phyloP scores from a whole-genome alignment of 2,329 filamentous ascomycete species.

The Capronia americana region DNA sequence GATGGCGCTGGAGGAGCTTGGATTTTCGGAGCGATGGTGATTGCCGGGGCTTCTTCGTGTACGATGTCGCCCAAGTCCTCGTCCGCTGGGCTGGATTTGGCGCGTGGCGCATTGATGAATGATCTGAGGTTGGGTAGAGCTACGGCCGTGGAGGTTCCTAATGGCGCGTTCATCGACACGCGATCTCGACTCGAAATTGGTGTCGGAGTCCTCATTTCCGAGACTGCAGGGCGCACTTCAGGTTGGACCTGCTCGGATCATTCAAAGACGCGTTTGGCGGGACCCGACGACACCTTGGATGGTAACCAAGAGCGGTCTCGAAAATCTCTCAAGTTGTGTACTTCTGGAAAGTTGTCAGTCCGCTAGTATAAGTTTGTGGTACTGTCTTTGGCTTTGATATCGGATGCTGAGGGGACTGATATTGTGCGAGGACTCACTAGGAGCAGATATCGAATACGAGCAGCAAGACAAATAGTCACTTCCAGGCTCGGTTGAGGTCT shows the following conservation, averaged over 20 bases:
- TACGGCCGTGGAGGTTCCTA: not conserved
- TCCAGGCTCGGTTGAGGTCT: too few relatives aligned
- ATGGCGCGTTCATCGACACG: not conserved
- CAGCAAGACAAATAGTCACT: not conserved
- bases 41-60: not conserved
- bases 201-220: not conserved
- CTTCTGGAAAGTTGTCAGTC: not conserved
- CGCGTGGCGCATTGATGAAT: not conserved
- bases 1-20: not conserved
- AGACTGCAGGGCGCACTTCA: not conserved
- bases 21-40: not conserved
- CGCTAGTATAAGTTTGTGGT: not conserved
- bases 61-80: not conserved
- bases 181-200: not conserved
- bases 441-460: not conserved
- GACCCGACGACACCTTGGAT: not conserved
- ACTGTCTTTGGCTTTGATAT: not conserved
- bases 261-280: not conserved
- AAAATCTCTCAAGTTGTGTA: not conserved
- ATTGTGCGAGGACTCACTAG: not conserved
- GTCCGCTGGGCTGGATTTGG: not conserved
- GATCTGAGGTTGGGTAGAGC: not conserved
- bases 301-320: not conserved
- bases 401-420: not conserved
- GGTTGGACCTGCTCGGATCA: not conserved